These are phyloP conservation scores for Glycine latifolia DNA, from an alignment of 306 rosid species.

Conservation along the genomic window DNA sequence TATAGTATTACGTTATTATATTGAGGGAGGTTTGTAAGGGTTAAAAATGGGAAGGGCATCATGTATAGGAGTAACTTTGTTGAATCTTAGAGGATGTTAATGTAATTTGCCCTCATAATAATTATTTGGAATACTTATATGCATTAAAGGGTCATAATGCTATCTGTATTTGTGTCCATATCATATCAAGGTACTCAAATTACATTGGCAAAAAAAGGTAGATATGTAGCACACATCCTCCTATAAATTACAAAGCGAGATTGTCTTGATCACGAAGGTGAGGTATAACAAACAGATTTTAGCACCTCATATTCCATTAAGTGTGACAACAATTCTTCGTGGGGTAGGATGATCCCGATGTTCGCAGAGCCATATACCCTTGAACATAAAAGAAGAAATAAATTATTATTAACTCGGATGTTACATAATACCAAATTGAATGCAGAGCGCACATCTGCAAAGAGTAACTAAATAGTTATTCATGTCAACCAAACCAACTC, in stretches of 20 bases:
- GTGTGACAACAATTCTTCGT: constrained; percentile 73
- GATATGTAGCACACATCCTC: constrained; percentile 9
- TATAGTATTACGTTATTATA: no score
- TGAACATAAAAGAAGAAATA: constrained; percentile 43
- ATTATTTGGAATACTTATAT: constrained; percentile 4
- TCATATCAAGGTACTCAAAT: constrained; percentile 28
- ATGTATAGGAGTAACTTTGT: no score
- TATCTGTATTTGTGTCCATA: constrained; percentile 24
- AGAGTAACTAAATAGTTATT: background rate
- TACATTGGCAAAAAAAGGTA: constrained; percentile 22
- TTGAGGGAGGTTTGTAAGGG: no score
- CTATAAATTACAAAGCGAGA: constrained; percentile 3
- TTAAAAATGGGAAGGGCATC: no score
- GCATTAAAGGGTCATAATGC: constrained; percentile 31
- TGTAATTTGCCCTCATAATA: no score
- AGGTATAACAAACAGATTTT: constrained; percentile 2
- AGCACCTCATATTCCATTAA: constrained; percentile 70
- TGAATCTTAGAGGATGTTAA: no score
- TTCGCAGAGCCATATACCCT: constrained; percentile 98
- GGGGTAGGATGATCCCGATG: constrained; percentile 76
- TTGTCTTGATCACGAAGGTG: background rate
- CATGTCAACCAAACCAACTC: constrained; percentile 33
- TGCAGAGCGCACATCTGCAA: no score
- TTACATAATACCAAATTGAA: constrained; percentile 3
- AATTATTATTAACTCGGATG: background rate